These are phyloP conservation scores for Pseudogymnoascus sp. DNA, from an alignment of 2,329 filamentous ascomycete species.

Conservation along the genomic window DNA sequence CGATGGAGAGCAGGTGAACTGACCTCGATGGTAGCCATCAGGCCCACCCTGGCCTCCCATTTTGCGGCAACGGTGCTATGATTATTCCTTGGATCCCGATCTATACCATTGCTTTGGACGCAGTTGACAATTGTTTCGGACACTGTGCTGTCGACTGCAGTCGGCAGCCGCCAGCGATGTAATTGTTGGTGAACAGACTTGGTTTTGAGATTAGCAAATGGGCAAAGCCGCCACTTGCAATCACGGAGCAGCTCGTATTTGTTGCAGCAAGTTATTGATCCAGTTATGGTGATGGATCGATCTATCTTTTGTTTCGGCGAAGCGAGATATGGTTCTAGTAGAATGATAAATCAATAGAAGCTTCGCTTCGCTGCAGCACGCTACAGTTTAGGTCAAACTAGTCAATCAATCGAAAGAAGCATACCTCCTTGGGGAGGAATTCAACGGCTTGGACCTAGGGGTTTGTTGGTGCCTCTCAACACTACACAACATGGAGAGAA, in stretches of 20 bases:
- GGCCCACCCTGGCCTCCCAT: not conserved
- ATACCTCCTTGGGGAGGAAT: not conserved
- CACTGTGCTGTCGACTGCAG: not conserved
- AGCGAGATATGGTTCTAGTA: not conserved
- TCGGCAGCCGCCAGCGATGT: not conserved
- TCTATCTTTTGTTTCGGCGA: not conserved
- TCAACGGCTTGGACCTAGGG: not conserved
- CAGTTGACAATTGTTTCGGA: not conserved
- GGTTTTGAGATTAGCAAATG: not conserved
- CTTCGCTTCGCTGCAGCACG: not conserved
- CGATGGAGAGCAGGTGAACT: not conserved
- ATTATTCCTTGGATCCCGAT: not conserved
- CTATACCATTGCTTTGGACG: not conserved
- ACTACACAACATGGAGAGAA: not conserved
- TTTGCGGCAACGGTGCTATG: not conserved
- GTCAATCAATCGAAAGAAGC: not conserved
- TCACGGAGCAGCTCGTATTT: not conserved
- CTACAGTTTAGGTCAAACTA: not conserved
- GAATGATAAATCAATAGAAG: not conserved
- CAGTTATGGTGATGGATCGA: not conserved
- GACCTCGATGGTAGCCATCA: conserved; percentile 2
- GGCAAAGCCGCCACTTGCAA: not conserved
- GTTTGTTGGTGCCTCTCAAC: not conserved
- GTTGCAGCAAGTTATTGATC: not conserved
- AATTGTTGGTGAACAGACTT: not conserved